A percentile compares a stretch with the other conserved stretches of the same genome.
phyloP scores from a whole-genome alignment of 805 yeast genomes.

The Metschnikowia cubensis region DNA sequence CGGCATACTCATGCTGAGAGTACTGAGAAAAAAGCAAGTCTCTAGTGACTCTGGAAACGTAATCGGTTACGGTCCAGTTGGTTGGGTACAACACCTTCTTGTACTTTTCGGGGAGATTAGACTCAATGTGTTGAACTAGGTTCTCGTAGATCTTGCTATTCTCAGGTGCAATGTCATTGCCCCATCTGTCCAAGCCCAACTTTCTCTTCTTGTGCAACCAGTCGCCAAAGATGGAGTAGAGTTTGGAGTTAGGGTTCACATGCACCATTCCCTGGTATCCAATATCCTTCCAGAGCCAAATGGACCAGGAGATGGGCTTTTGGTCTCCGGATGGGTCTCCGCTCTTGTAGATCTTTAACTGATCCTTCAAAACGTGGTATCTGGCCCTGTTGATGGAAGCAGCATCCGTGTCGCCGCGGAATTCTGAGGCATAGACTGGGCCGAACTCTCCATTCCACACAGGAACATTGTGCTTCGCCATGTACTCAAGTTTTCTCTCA shows the following conservation, averaged over 20 bases:
- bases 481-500: slow-evolving; percentile 42
- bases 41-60: slow-evolving; percentile 37
- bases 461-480: slow-evolving; percentile 38
- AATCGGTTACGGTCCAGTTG: slow-evolving; percentile 35
- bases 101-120: slow-evolving; percentile 38
- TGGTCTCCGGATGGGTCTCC: slow-evolving; percentile 50
- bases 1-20: slow-evolving; percentile 44
- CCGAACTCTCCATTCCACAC: slow-evolving; percentile 56
- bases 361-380: slow-evolving; percentile 43
- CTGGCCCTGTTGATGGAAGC: slow-evolving; percentile 37
- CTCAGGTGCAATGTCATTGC: slow-evolving; percentile 42
- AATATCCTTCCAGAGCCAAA: slow-evolving; percentile 52
- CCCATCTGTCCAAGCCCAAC: slow-evolving; percentile 50
- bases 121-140: slow-evolving; percentile 34
- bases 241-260: slow-evolving; percentile 43
- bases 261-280: slow-evolving; percentile 49
- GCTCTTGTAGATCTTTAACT: slow-evolving; percentile 38
- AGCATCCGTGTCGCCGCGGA: slow-evolving; percentile 39
- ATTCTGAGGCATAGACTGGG: slow-evolving; percentile 44
- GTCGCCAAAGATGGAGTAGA: slow-evolving; percentile 39
- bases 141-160: slow-evolving; percentile 33
- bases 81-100: slow-evolving; percentile 40
- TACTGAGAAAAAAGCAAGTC: slow-evolving; percentile 44
- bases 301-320: slow-evolving; percentile 46
- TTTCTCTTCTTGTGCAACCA: slow-evolving; percentile 41